Percentiles rank a stretch among this genome's conserved stretches.
Evolutionary conservation across 169 alveolate species (phyloP).

Genomic region (Eimeria necatrix): DNA sequence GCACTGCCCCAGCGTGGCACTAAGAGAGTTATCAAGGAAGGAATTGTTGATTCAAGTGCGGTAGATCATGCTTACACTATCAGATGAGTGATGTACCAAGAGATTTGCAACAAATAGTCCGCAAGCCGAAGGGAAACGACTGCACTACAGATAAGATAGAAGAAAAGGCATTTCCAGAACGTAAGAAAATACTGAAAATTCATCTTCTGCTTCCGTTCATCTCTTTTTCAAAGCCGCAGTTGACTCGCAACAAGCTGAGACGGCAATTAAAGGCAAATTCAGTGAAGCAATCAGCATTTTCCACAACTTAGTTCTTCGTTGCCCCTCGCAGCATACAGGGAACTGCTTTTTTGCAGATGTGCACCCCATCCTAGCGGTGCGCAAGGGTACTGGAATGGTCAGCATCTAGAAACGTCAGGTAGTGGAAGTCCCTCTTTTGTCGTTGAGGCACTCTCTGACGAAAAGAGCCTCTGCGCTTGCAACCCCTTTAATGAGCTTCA

Average conservation of each 20-base stretch:
- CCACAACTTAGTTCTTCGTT: not conserved
- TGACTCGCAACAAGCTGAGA: not conserved
- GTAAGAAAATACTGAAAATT: not conserved
- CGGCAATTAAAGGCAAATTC: not conserved
- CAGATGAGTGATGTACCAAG: too few species aligned
- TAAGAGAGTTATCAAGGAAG: not conserved
- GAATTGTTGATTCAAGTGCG: conserved; percentile 27
- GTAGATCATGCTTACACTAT: too few species aligned
- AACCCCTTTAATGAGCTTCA: not conserved
- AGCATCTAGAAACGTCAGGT: not conserved
- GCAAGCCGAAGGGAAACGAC: conserved; percentile 24
- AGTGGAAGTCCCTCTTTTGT: not conserved
- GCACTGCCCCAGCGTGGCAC: not conserved
- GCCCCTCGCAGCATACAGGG: conserved; percentile 1
- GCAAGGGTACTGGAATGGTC: not conserved
- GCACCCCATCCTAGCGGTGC: not conserved
- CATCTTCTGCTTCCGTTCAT: not conserved
- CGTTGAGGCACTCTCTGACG: not conserved
- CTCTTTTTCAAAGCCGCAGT: not conserved
- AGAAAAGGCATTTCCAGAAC: not conserved
- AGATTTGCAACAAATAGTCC: not conserved
- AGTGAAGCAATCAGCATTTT: not conserved
- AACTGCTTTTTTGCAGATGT: not conserved
- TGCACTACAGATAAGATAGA: not conserved
- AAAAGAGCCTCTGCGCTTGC: not conserved